Evolutionary conservation across 2,329 filamentous ascomycete genomes (phyloP).

Genomic region (Cladophialophora psammophila): DNA sequence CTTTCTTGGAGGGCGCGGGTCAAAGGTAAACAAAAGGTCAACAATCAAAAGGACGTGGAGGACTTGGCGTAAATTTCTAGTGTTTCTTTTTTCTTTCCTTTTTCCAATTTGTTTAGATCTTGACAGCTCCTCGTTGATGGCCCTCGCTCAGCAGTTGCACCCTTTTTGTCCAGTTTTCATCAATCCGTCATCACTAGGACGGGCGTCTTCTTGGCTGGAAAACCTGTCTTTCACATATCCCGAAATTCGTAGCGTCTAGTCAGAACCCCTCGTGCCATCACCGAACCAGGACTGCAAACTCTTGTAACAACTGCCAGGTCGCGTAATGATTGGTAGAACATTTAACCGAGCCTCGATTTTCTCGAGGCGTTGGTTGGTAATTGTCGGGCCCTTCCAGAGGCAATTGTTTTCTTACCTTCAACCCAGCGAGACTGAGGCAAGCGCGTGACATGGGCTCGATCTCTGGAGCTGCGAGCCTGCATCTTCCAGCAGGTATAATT

Average conservation of each 20-base stretch:
- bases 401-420: background rate
- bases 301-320: background rate
- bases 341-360: background rate
- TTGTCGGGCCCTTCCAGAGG: background rate
- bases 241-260: background rate
- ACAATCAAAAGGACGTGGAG: conserved; percentile 17
- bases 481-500: background rate
- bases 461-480: background rate
- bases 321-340: background rate
- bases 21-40: conserved; percentile 27
- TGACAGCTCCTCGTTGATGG: background rate
- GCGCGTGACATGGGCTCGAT: background rate
- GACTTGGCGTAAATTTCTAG: conserved; percentile 44
- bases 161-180: background rate
- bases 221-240: background rate
- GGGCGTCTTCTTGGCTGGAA: background rate
- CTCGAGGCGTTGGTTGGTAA: background rate
- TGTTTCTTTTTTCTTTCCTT: background rate
- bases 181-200: background rate
- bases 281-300: background rate
- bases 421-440: background rate
- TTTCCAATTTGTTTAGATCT: conserved; percentile 11
- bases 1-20: conserved; percentile 22
- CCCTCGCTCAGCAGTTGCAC: background rate
- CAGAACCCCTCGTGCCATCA: background rate